Evolutionary conservation across 2,329 filamentous ascomycete genomes (phyloP).

Genomic region (Pseudogymnoascus sp.): DNA sequence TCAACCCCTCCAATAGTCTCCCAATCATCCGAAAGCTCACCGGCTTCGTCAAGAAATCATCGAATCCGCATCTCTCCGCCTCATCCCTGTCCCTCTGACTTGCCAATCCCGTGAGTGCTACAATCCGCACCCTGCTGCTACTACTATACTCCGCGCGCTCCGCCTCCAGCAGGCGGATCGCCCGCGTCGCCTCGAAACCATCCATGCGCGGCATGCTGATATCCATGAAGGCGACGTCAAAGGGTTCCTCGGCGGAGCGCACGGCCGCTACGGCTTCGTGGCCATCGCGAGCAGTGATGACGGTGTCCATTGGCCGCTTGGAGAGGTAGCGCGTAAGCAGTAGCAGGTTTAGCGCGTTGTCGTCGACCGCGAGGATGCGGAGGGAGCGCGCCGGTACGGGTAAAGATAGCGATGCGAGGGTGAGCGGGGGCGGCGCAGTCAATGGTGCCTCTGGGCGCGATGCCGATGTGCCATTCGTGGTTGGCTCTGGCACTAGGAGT

Average conservation of each 20-base stretch:
- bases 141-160: slow-evolving; percentile 16
- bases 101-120: slow-evolving; percentile 44
- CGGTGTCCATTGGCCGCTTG: slow-evolving; percentile 31
- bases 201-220: slow-evolving; percentile 48
- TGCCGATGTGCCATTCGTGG: neutral
- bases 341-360: slow-evolving; percentile 34
- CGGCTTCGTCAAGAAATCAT: slow-evolving; percentile 46
- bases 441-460: neutral
- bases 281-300: slow-evolving; percentile 36
- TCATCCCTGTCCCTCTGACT: slow-evolving; percentile 39
- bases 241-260: slow-evolving; percentile 23
- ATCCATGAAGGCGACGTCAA: slow-evolving; percentile 42
- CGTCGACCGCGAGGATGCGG: slow-evolving; percentile 32
- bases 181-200: slow-evolving; percentile 38
- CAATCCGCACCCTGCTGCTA: slow-evolving; percentile 27
- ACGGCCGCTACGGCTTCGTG: slow-evolving; percentile 37
- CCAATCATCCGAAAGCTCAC: slow-evolving; percentile 26
- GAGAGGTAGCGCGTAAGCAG: slow-evolving; percentile 30
- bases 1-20: neutral
- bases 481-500: neutral
- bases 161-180: slow-evolving; percentile 39
- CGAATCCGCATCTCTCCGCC: slow-evolving; percentile 43
- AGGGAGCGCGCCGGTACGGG: slow-evolving; percentile 12
- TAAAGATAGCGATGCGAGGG: neutral
- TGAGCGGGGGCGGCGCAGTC: neutral